Evolutionary conservation across 208 protist genomes (phyloP).

Genomic region (Trypanosoma caninum): DNA sequence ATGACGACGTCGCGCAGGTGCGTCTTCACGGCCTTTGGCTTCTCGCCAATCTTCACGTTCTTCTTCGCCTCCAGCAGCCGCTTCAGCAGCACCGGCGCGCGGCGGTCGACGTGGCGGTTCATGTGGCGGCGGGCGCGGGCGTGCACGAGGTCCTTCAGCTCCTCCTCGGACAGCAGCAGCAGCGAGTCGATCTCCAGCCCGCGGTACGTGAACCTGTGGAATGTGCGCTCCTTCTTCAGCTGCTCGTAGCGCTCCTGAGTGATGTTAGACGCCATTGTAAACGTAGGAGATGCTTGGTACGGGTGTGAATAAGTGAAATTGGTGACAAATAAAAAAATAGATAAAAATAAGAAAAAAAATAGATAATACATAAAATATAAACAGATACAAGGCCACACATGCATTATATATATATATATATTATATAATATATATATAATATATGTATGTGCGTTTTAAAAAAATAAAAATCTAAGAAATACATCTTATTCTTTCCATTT

Average conservation of each 20-base stretch:
- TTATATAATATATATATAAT: too few species aligned
- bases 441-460: conserved; percentile 1
- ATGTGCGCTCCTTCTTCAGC: conserved; percentile 97
- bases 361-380: not conserved
- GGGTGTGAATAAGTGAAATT: conserved; percentile 6
- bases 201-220: conserved; percentile 98
- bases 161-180: conserved; percentile 90
- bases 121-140: conserved; percentile 94
- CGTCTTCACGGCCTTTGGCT: conserved; percentile 98
- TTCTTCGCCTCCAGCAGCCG: conserved; percentile 97
- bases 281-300: conserved; percentile 14
- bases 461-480: not conserved
- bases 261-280: conserved; percentile 71
- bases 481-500: too few species aligned
- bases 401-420: too few species aligned
- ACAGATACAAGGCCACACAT: not conserved
- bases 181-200: conserved; percentile 95
- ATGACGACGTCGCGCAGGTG: conserved; percentile 99
- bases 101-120: conserved; percentile 88
- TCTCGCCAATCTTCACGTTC: conserved; percentile 94
- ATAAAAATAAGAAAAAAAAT: not conserved
- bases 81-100: conserved; percentile 95
- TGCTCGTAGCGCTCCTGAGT: conserved; percentile 86
- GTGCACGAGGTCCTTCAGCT: conserved; percentile 94
- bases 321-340: conserved; percentile 1